Evolutionary conservation across 192 early-diverging fungal genomes (phyloP).

Genomic region (Coemansia sp.): DNA sequence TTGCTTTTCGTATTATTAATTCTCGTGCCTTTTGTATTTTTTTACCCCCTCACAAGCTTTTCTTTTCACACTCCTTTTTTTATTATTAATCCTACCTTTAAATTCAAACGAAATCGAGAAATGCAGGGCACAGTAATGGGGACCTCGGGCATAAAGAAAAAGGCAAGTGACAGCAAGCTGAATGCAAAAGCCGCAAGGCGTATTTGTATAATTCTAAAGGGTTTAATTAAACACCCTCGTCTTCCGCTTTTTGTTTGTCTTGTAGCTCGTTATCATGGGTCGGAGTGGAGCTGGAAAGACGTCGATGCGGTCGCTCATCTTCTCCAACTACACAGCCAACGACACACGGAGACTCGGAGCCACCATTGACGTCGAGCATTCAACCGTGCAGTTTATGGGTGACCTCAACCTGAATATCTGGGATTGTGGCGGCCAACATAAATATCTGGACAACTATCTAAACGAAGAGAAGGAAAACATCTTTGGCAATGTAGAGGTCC

Average conservation of each 20-base stretch:
- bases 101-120: not conserved
- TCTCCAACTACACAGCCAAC: slow-evolving; percentile 93
- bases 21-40: too few relatives aligned
- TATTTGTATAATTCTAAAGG: not conserved
- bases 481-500: slow-evolving; percentile 97
- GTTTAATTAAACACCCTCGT: too few relatives aligned
- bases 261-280: slow-evolving; percentile 95
- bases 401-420: slow-evolving; percentile 96
- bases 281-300: slow-evolving; percentile 97
- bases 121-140: slow-evolving; percentile 1
- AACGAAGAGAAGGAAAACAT: slow-evolving; percentile 89
- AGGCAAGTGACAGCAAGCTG: not conserved
- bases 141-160: slow-evolving; percentile 15
- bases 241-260: not conserved
- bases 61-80: not conserved
- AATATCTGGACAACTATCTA: slow-evolving; percentile 98
- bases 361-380: slow-evolving; percentile 98
- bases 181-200: not conserved
- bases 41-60: too few relatives aligned
- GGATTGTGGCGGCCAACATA: slow-evolving; percentile 94
- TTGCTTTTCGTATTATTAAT: too few relatives aligned
- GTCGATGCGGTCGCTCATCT: slow-evolving; percentile 98
- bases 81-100: not conserved
- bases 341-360: slow-evolving; percentile 94
- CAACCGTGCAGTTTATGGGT: slow-evolving; percentile 91